Evolutionary conservation across 768 basidiomycete species (phyloP).

Genomic region (Artomyces pyxidatus): DNA sequence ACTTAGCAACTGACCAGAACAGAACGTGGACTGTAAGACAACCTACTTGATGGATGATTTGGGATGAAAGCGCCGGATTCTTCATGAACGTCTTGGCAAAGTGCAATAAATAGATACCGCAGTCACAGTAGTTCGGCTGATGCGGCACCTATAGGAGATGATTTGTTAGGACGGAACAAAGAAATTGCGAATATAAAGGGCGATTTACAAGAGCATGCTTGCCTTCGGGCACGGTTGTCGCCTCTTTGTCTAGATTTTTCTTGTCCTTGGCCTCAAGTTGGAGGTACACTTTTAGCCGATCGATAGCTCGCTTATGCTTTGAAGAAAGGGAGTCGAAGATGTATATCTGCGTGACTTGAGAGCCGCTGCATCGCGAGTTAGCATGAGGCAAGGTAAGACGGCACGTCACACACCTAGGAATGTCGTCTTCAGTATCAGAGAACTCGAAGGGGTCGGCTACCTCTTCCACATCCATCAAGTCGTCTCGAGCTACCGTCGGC

Average conservation of each 20-base stretch:
- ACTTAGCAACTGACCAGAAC: neutral
- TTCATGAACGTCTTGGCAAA: conserved; percentile 72
- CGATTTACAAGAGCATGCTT: conserved; percentile 44
- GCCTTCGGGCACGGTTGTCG: conserved; percentile 33
- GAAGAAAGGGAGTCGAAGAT: conserved; percentile 85
- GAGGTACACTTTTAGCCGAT: conserved; percentile 60
- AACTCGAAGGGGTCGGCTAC: neutral
- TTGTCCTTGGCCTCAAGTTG: conserved; percentile 73
- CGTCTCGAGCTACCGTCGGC: too few species aligned
- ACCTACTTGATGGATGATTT: conserved; percentile 33
- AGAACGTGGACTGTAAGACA: conserved; percentile 22
- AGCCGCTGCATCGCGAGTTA: neutral
- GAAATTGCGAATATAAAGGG: neutral
- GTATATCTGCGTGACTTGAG: conserved; percentile 50
- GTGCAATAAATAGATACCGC: conserved; percentile 87
- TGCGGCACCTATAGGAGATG: conserved; percentile 56
- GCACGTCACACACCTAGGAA: neutral
- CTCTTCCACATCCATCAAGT: neutral
- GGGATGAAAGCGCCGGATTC: conserved; percentile 44
- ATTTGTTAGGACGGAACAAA: neutral
- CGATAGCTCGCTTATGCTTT: conserved; percentile 58
- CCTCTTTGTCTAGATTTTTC: conserved; percentile 17
- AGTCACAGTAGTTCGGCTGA: conserved; percentile 88
- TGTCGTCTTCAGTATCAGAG: neutral
- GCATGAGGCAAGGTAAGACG: neutral